Base-by-base conservation (phyloP, 202 grass and related monocot species). In the Musa balbisiana region DNA sequence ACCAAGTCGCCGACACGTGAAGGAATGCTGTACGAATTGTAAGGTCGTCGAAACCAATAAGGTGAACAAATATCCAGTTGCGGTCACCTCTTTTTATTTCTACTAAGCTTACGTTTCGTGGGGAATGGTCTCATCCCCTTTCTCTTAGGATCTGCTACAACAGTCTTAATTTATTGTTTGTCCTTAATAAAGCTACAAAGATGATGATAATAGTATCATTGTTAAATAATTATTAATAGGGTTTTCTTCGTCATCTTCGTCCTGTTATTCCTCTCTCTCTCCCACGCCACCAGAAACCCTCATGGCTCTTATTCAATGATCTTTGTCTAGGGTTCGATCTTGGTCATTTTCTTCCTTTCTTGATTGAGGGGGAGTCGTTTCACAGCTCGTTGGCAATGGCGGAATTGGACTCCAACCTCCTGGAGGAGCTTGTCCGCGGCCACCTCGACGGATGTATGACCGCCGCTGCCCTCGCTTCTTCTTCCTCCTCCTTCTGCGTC, bases 381-480 rank as follows among this genome's bases (percentile, higher is more conserved):
- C 16, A 72, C 74, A 6, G 73, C 74, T 52, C 23, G 84, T 76
- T 83, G 86, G 80, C 86, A 83, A 67, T 90, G 85, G 83, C 67
- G 33, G 91, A 90, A 76, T 85, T 87, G 72, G 91, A 87, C 73
- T 74, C 89, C 59, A 84, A 94, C 74, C 94, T 99, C 95, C 80
- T 99, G 64, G 95, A 99, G 89, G 91, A 99, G 89, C 87, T 99
- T 78, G 95, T 99, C 78, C 90, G 91, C 68, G 91, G 92, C 58
- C 95, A 94, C 87, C 85, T 94, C 77, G 95, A 90, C 21, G 95
- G 81, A 0, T 92, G 90, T 78, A 83, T 83, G 78, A 85, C 85
- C 17, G 79, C 88, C 66, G 51, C 87, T 4, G 80, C 87, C 0
- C 85, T 87, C 19, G 89, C 91, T 14, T 91, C 93, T 17, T 91